phyloP scores from a whole-genome alignment of 176 grass and related monocot genomes.

The Themeda triandra region DNA sequence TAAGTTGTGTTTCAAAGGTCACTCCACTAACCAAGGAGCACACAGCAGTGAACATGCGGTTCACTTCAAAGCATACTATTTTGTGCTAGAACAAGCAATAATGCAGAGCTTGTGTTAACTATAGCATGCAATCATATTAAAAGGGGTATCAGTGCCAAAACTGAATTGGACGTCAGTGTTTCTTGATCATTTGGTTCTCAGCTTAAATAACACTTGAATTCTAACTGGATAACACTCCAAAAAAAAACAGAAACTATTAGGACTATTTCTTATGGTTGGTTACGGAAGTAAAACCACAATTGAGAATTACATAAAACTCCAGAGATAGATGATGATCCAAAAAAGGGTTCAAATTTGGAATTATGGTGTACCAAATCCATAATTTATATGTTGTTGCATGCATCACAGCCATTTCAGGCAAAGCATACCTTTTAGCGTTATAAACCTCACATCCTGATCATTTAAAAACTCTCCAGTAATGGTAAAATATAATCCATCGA shows the following conservation, averaged over 20 bases:
- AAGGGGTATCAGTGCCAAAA: not conserved
- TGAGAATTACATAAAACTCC: not conserved
- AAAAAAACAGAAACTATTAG: not conserved
- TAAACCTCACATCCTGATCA: too few relatives aligned
- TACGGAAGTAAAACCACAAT: conserved; percentile 2
- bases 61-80: not conserved
- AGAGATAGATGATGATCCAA: not conserved
- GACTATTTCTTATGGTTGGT: not conserved
- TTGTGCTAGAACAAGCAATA: not conserved
- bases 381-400: too few relatives aligned
- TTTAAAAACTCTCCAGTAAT: too few relatives aligned
- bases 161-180: not conserved
- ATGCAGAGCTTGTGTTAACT: not conserved
- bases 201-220: not conserved
- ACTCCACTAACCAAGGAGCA: not conserved
- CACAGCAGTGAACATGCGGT: not conserved
- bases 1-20: not conserved
- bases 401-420: too few relatives aligned
- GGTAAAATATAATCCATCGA: too few relatives aligned
- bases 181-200: not conserved
- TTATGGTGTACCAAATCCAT: too few relatives aligned
- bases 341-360: not conserved
- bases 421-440: too few relatives aligned
- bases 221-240: not conserved
- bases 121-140: not conserved